phyloP scores from a whole-genome alignment of 768 basidiomycete genomes.

The Tylopilus sp. region DNA sequence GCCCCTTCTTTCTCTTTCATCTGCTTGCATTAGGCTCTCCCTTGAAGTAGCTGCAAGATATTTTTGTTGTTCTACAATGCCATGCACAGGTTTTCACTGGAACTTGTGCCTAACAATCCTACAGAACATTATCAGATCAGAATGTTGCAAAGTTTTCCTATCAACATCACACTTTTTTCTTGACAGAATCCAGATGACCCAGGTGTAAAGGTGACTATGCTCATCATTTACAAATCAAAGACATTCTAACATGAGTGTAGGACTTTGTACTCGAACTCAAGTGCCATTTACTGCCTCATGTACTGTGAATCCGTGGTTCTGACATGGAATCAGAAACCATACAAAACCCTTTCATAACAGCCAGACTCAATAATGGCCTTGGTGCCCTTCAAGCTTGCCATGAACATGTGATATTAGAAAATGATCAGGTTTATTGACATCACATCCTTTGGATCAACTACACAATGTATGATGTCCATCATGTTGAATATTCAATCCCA shows the following conservation, averaged over 20 bases:
- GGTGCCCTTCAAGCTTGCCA: neutral
- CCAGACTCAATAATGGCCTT: neutral
- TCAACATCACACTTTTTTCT: neutral
- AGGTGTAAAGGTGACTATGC: neutral
- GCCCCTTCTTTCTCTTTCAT: no score
- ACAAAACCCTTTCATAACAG: no score
- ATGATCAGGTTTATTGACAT: neutral
- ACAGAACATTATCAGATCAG: neutral
- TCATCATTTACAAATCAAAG: no score
- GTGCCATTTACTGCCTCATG: neutral
- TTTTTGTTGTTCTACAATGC: no score
- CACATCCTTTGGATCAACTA: neutral
- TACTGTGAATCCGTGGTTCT: no score
- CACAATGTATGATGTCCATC: neutral
- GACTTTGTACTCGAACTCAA: neutral
- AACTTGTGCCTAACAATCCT: neutral
- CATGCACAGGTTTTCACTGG: no score
- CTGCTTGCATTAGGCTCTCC: no score
- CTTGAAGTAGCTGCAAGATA: no score
- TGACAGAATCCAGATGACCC: neutral
- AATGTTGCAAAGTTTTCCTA: neutral
- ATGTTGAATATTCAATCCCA: neutral
- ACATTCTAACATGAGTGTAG: neutral
- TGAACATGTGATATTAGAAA: neutral
- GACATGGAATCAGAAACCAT: neutral